Percentiles rank a stretch among this genome's conserved stretches.
These are phyloP conservation scores for Hericium alpestre DNA, from an alignment of 768 basidiomycete species.

Conservation along the genomic window DNA sequence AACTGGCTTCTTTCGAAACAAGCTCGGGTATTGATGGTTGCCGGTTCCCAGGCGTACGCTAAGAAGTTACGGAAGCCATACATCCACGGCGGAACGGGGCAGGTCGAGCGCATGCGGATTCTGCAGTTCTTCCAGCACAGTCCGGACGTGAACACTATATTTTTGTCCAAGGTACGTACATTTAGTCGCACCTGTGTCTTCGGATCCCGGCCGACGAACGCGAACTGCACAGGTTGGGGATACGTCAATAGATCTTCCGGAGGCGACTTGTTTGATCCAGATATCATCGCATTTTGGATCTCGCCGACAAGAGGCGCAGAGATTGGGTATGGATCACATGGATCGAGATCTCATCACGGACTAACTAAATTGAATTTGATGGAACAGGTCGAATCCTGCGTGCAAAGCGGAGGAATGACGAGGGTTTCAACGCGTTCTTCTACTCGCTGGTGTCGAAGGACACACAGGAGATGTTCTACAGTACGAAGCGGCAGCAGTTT, in stretches of 20 bases:
- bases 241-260: constrained; percentile 96
- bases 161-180: constrained; percentile 72
- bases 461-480: constrained; percentile 99
- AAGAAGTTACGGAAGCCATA: constrained; percentile 88
- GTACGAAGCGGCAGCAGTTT: constrained; percentile 97
- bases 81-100: constrained; percentile 92
- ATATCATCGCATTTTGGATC: constrained; percentile 99
- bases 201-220: constrained; percentile 1
- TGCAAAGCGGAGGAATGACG: constrained; percentile 95
- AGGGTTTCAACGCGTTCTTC: constrained; percentile 99
- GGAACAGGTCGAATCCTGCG: constrained; percentile 81
- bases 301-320: constrained; percentile 93
- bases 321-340: constrained; percentile 52
- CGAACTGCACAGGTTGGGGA: constrained; percentile 67
- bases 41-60: constrained; percentile 63
- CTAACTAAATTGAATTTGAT: not conserved
- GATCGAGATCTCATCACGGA: not conserved
- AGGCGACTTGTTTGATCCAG: constrained; percentile 98
- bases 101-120: constrained; percentile 92
- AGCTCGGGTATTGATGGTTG: not conserved
- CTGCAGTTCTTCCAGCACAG: constrained; percentile 93
- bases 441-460: constrained; percentile 98
- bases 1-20: not conserved
- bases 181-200: constrained; percentile 4
- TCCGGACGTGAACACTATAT: constrained; percentile 94